Base-by-base conservation (phyloP, 805 yeast genomes). In the Barnettozyma siamensis region DNA sequence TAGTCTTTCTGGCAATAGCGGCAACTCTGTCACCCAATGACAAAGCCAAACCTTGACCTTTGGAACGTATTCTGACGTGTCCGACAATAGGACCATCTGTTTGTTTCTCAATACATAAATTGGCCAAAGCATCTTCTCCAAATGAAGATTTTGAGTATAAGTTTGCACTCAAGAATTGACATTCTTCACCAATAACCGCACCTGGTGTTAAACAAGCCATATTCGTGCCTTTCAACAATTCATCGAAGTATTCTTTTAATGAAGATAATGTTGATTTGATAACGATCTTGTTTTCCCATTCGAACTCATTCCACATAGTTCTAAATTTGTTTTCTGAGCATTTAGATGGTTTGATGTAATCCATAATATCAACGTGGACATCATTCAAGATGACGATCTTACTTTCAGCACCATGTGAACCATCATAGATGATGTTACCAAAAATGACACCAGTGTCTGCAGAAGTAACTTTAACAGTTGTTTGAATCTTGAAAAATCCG, bases 361-460 rank as follows among this genome's bases (percentile, higher is more conserved):
- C 98, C 88, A 93, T 87, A 40, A 93, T 86, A 62, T 93, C 96
- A 44, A 93, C 89, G 60, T 89, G 96, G 37, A 93, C 88, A 60
- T 93, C 98, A 57, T 87, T 88, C 58, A 93, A 73, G 44, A 93
- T 89, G 44, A 93, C 96, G 62, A 88, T 84, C 42, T 88, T 85
- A 41, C 80, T 79, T 55, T 88, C 95, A 51, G 82, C 83, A 31
- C 96, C 89, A 55, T 91, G 94, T 45, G 83, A 94, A 42, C 98
- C 98, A 63, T 89, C 98, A 61, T 91, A 93, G 12, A 91, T 84
- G 60, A 93, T 88, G 66, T 91, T 91, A 60, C 99, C 99, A 60
- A 93, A 93, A 38, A 93, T 87, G 41, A 91, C 96, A 54, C 98
- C 99, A 8, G 99, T 89, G 58, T 94, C 99, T 13, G 98, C 97